Conservation (phyloP, 192 early-diverging fungal species). For the Rhizophagus sp. region DNA sequence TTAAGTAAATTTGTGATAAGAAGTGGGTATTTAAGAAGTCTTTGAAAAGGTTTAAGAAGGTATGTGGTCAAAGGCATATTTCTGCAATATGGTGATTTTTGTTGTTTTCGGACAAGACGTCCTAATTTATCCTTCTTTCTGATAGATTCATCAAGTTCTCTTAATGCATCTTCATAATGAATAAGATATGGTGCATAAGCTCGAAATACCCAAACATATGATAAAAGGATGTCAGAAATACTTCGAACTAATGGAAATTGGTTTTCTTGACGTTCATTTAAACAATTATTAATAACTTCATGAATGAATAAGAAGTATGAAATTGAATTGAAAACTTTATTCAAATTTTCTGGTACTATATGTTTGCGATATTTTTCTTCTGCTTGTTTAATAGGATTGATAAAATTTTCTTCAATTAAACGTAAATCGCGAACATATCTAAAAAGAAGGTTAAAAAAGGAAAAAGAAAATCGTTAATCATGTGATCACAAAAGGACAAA, state of each 20-base stretch:
- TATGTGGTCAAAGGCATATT: constrained; percentile 56
- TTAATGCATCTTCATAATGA: constrained; percentile 58
- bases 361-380: constrained; percentile 37
- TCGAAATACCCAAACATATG: constrained; percentile 48
- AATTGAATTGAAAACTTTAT: constrained; percentile 54
- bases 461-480: neutral
- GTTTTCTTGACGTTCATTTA: constrained; percentile 55
- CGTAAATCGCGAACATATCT: constrained; percentile 80
- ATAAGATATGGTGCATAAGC: constrained; percentile 56
- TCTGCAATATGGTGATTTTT: constrained; percentile 50
- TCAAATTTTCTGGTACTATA: constrained; percentile 45
- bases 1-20: constrained; percentile 54
- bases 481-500: neutral
- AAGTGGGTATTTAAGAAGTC: constrained; percentile 63
- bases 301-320: constrained; percentile 55
- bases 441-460: neutral
- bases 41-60: constrained; percentile 58
- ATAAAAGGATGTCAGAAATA: constrained; percentile 52
- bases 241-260: constrained; percentile 57
- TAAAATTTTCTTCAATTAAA: constrained; percentile 62
- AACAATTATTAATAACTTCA: constrained; percentile 46
- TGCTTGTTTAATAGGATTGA: constrained; percentile 39
- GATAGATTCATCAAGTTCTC: constrained; percentile 46
- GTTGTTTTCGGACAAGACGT: constrained; percentile 51
- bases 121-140: constrained; percentile 49